phyloP scores from a whole-genome alignment of 2,329 filamentous ascomycete species.

The Trichoderma sp. region DNA sequence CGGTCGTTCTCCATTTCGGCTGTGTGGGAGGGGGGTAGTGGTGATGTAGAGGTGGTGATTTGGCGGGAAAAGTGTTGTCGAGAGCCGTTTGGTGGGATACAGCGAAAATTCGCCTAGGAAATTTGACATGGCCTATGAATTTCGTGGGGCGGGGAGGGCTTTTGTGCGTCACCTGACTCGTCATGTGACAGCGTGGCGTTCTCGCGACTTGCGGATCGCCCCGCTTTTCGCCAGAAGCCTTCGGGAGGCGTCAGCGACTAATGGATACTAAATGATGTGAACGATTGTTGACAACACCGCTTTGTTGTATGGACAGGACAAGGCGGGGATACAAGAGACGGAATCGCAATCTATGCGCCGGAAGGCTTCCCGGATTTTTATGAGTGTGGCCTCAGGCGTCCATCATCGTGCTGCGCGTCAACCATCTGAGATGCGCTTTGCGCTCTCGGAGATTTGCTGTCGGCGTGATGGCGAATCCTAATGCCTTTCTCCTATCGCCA shows the following conservation, averaged over 20 bases:
- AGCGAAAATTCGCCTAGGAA: slow-evolving; percentile 28
- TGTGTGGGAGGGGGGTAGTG: slow-evolving; percentile 32
- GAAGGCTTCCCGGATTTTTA: background rate
- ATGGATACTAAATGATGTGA: background rate
- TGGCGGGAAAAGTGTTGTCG: slow-evolving; percentile 31
- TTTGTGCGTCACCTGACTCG: slow-evolving; percentile 34
- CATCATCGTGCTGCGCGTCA: slow-evolving; percentile 32
- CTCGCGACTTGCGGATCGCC: slow-evolving; percentile 27
- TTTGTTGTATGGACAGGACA: background rate
- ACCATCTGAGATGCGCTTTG: slow-evolving; percentile 44
- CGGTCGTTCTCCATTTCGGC: slow-evolving; percentile 99
- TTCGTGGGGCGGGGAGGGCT: slow-evolving; percentile 39
- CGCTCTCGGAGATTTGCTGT: slow-evolving; percentile 37
- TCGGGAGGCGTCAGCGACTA: background rate
- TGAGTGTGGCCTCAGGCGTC: background rate
- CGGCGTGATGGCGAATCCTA: slow-evolving; percentile 35
- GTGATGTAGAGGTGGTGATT: slow-evolving; percentile 29
- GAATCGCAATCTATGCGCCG: background rate
- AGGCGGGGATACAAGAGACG: background rate
- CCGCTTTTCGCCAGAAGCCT: slow-evolving; percentile 14
- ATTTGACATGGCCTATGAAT: slow-evolving; percentile 36
- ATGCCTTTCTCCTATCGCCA: slow-evolving; percentile 33
- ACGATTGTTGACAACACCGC: background rate
- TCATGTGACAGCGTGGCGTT: slow-evolving; percentile 37
- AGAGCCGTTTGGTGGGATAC: slow-evolving; percentile 32